phyloP scores from a whole-genome alignment of 306 rosid species.

The Corylus avellana region DNA sequence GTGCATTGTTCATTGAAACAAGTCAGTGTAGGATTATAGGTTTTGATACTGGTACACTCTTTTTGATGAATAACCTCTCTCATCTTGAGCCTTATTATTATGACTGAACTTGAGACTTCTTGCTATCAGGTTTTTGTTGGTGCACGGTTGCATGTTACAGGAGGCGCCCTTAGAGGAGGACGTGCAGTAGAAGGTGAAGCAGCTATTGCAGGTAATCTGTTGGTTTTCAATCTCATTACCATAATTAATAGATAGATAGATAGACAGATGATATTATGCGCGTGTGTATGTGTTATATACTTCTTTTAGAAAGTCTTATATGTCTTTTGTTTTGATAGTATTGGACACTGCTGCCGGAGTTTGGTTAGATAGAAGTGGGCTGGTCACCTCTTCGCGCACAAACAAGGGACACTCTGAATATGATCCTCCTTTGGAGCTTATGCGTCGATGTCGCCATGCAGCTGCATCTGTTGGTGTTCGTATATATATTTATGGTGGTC shows the following conservation, averaged over 20 bases:
- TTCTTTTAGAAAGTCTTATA: not conserved
- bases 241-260: not conserved
- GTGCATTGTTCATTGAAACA: not conserved
- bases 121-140: constrained; percentile 90
- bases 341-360: constrained; percentile 99
- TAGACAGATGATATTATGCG: no score
- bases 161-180: constrained; percentile 95
- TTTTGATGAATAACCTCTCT: constrained; percentile 16
- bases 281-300: not conserved
- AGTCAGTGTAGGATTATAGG: not conserved
- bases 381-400: constrained; percentile 84
- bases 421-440: constrained; percentile 85
- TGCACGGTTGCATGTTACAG: constrained; percentile 97
- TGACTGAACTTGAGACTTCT: constrained; percentile 22
- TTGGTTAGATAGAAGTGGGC: constrained; percentile 94
- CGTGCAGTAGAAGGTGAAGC: constrained; percentile 96
- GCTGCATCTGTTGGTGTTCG: constrained; percentile 89
- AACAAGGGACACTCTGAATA: constrained; percentile 67
- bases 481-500: constrained; percentile 89
- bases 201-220: constrained; percentile 73
- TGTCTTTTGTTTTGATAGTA: constrained; percentile 45
- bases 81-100: constrained; percentile 18
- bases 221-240: constrained; percentile 19
- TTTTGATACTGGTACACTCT: not conserved
- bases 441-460: constrained; percentile 99